Percentiles rank a stretch among this genome's conserved stretches.
Evolutionary conservation across 2,329 filamentous ascomycete species (phyloP).

Genomic region (Epichloe coenophiala): DNA sequence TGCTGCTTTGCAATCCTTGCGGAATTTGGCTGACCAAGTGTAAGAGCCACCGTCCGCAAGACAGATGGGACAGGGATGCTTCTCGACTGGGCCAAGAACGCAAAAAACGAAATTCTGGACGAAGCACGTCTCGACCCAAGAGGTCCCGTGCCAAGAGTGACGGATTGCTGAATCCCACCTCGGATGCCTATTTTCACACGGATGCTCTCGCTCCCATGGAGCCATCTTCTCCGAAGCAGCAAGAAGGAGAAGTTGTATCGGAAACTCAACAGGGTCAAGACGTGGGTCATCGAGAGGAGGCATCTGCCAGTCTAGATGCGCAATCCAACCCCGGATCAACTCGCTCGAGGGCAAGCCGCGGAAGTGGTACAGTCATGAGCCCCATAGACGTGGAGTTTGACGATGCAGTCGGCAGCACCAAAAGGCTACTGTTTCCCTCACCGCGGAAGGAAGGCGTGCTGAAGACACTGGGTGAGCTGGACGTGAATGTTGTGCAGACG

Average conservation of each 20-base stretch:
- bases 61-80: conserved; percentile 64
- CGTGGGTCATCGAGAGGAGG: neutral
- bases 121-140: conserved; percentile 29
- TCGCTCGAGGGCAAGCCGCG: conserved; percentile 41
- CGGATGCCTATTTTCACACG: conserved; percentile 40
- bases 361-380: conserved; percentile 41
- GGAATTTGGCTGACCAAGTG: conserved; percentile 91
- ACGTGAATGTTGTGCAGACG: conserved; percentile 37
- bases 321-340: conserved; percentile 27
- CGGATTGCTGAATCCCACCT: conserved; percentile 30
- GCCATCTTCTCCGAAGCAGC: conserved; percentile 18
- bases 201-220: conserved; percentile 38
- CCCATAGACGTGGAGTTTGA: conserved; percentile 40
- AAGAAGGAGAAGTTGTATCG: conserved; percentile 7
- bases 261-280: conserved; percentile 6
- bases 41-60: conserved; percentile 66
- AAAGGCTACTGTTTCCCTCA: conserved; percentile 64
- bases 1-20: conserved; percentile 86
- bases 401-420: conserved; percentile 40
- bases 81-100: conserved; percentile 37
- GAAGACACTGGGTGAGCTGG: conserved; percentile 47
- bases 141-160: conserved; percentile 37
- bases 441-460: conserved; percentile 51
- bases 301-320: conserved; percentile 5
- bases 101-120: conserved; percentile 29